Base-by-base conservation (phyloP, 306 rosid species). In the Vicia faba region DNA sequence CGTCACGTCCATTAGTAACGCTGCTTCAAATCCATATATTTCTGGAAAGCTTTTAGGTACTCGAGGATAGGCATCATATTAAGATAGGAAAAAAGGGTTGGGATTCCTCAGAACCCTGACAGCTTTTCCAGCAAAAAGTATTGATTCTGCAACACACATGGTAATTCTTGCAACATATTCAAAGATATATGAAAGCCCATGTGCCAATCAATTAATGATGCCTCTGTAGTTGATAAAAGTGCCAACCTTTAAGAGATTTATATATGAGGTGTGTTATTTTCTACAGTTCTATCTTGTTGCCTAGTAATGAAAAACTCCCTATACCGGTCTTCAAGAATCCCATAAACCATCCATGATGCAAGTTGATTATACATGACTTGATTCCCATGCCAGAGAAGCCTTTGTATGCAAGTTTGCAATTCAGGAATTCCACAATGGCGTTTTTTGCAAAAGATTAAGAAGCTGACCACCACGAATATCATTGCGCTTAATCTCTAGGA, bases 321-420 rank as follows among this genome's bases (percentile, higher is more conserved):
- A 55, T 89, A 84, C 81, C 86, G 85, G 66, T 93, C 98, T 83
- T 89, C 95, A 82, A 88, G 98, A 50, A 86, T 83, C 74, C 97
- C 98, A 70, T 89, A 93, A 62, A 93, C 88, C 91, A 89, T 85
- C 98, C 98, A 89, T 3, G 98, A 83, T 39, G 96, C 97, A 45
- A 93, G 93, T 81, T 93, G 98, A 71, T 93, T 88, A 76, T 93
- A 89, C 91, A 93, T 78, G 58, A 89, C 91, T 83, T 89, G 98
- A 84, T 93, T 90, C 48, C 91, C 97, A 39, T 89, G 98, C 98
- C 98, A 89, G 67, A 93, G 98, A 79, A 93, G 97, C 91, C 98
- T 93, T 50, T 89, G 96, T 66, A 93, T 84, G 80, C 98, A 93
- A 16, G 96, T 81, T 77, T 93, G 98, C 79, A 89, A 82, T 71